A percentile compares a stretch with the other conserved stretches of the same genome.
Evolutionary conservation across 106 monocot genomes (phyloP).

Genomic region (Xerophyta viscosa): DNA sequence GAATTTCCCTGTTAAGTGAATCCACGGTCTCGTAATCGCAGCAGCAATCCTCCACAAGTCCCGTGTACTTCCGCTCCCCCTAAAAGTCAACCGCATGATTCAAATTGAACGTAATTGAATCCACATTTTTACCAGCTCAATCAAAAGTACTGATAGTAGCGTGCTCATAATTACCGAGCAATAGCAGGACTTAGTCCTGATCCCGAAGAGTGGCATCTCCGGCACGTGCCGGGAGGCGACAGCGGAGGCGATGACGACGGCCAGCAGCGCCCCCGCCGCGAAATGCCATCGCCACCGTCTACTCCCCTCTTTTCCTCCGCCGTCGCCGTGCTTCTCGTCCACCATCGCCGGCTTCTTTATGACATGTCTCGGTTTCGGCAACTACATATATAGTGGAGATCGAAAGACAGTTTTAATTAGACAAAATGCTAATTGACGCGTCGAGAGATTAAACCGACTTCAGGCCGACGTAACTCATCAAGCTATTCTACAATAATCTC

Average conservation of each 20-base stretch:
- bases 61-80: constrained; percentile 60
- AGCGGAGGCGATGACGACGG: constrained; percentile 34
- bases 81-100: too few species aligned
- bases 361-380: too few species aligned
- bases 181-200: constrained; percentile 20
- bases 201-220: constrained; percentile 6
- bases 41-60: constrained; percentile 88
- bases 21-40: constrained; percentile 96
- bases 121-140: too few species aligned
- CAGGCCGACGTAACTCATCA: too few species aligned
- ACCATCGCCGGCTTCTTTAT: too few species aligned
- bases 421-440: too few species aligned
- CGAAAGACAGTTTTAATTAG: too few species aligned
- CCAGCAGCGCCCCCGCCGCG: constrained; percentile 18
- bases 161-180: constrained; percentile 26
- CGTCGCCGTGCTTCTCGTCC: too few species aligned
- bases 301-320: constrained; percentile 4
- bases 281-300: constrained; percentile 21
- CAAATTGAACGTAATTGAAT: constrained; percentile 44
- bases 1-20: constrained; percentile 60
- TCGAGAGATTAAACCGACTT: too few species aligned
- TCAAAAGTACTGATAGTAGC: constrained; percentile 1
- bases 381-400: too few species aligned
- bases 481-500: too few species aligned
- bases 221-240: constrained; percentile 21